Evolutionary conservation across 1,284 basidiomycete genomes (phyloP).

Genomic region (Heterobasidion occidentale): DNA sequence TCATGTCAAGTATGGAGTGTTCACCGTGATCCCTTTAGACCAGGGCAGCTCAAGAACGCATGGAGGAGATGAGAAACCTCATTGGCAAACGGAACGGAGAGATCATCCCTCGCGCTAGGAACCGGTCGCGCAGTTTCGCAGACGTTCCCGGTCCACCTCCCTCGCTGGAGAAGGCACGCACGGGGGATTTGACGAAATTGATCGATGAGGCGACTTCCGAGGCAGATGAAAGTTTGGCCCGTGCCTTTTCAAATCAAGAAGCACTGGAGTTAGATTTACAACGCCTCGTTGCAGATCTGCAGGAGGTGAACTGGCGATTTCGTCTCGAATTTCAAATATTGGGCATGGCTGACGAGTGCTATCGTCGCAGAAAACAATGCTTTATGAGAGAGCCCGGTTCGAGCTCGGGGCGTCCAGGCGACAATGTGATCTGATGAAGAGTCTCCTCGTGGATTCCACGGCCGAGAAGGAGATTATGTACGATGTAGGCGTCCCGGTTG

Average conservation of each 20-base stretch:
- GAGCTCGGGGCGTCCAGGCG: slow-evolving; percentile 65
- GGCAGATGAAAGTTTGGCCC: slow-evolving; percentile 46
- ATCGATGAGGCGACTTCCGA: slow-evolving; percentile 50
- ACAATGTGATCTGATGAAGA: slow-evolving; percentile 71
- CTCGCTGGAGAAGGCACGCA: slow-evolving; percentile 14
- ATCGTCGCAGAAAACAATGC: slow-evolving; percentile 38
- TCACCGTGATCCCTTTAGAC: slow-evolving; percentile 32
- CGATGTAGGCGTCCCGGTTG: slow-evolving; percentile 47
- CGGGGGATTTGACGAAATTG: slow-evolving; percentile 19
- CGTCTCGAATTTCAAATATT: not conserved
- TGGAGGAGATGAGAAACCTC: slow-evolving; percentile 71
- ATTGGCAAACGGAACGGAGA: slow-evolving; percentile 55
- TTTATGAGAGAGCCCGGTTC: slow-evolving; percentile 51
- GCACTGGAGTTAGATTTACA: slow-evolving; percentile 40
- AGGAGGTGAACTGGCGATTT: slow-evolving; percentile 37
- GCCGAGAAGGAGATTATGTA: slow-evolving; percentile 88
- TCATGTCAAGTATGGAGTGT: not conserved
- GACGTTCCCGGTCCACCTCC: slow-evolving; percentile 14
- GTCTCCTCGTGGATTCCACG: slow-evolving; percentile 66
- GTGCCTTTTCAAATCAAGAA: slow-evolving; percentile 45
- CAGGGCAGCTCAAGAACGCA: slow-evolving; percentile 61
- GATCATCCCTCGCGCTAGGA: slow-evolving; percentile 29
- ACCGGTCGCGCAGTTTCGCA: slow-evolving; percentile 25
- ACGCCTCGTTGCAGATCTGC: slow-evolving; percentile 39
- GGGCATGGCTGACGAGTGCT: not conserved